Conservation (phyloP, 441 rosid genomes). For the Gossypium schwendimanii region DNA sequence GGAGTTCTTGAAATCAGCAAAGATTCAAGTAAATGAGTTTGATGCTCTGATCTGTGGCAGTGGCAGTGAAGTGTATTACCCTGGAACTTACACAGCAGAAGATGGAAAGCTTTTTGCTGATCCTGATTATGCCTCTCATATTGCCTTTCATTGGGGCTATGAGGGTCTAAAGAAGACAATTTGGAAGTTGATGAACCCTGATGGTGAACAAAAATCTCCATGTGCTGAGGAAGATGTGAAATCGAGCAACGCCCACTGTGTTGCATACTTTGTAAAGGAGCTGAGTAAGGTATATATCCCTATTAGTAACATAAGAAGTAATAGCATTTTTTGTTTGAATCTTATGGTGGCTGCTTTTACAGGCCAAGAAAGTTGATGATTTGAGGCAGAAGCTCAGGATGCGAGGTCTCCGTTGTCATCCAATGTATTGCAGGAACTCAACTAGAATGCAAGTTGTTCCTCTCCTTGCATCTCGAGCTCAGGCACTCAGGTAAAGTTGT, state of each 20-base stretch:
- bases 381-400: slow-evolving; percentile 88
- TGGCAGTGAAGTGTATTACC: slow-evolving; percentile 87
- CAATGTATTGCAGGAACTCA: slow-evolving; percentile 83
- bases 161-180: slow-evolving; percentile 86
- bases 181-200: slow-evolving; percentile 70
- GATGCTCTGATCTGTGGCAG: slow-evolving; percentile 91
- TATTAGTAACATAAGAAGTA: background rate
- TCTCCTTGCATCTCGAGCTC: slow-evolving; percentile 89
- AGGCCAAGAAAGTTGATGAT: slow-evolving; percentile 73
- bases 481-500: slow-evolving; percentile 64
- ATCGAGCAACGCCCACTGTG: slow-evolving; percentile 66
- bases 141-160: slow-evolving; percentile 82
- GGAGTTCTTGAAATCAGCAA: slow-evolving; percentile 52
- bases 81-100: slow-evolving; percentile 52
- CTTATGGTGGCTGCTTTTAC: slow-evolving; percentile 24
- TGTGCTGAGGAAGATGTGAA: slow-evolving; percentile 45
- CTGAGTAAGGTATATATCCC: slow-evolving; percentile 46
- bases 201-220: slow-evolving; percentile 38
- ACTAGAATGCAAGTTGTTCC: slow-evolving; percentile 76
- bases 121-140: slow-evolving; percentile 80
- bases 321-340: background rate
- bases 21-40: slow-evolving; percentile 64
- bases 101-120: slow-evolving; percentile 71
- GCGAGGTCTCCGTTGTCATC: slow-evolving; percentile 95
- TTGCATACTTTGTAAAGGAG: slow-evolving; percentile 63